phyloP scores from a whole-genome alignment of 768 basidiomycete species.

The Tremella mesenterica region DNA sequence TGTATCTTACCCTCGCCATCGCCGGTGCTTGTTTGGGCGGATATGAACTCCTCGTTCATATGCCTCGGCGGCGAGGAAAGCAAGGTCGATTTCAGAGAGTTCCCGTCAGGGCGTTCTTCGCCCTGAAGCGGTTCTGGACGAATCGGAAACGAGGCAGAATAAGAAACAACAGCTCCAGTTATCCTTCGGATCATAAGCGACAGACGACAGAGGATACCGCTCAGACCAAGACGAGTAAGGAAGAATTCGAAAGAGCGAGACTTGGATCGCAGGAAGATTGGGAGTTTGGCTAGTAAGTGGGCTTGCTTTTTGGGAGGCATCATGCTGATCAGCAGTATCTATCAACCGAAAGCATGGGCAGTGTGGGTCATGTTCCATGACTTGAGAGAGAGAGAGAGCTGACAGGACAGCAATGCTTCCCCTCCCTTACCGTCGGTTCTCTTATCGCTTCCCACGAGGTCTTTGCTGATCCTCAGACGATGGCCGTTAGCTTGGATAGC shows the following conservation, averaged over 20 bases:
- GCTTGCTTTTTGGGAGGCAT: not conserved
- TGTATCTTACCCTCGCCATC: conserved; percentile 38
- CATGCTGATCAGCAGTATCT: conserved; percentile 20
- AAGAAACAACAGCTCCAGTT: conserved; percentile 5
- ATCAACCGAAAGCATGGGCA: conserved; percentile 36
- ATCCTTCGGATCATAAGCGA: not conserved
- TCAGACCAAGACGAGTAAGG: too few relatives aligned
- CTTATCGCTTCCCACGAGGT: not conserved
- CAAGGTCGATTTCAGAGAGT: conserved; percentile 28
- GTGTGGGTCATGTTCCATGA: conserved; percentile 16
- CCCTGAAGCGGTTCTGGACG: conserved; percentile 14
- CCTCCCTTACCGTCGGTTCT: conserved; percentile 27
- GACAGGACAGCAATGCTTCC: conserved; percentile 20
- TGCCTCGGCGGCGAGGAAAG: conserved; percentile 33
- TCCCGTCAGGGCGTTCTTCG: conserved; percentile 16
- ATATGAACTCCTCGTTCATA: conserved; percentile 38
- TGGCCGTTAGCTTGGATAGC: conserved; percentile 40
- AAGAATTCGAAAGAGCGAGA: conserved; percentile 3
- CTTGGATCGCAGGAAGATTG: conserved; percentile 38
- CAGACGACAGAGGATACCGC: conserved; percentile 2
- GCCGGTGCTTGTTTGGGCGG: conserved; percentile 37
- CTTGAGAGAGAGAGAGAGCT: not conserved
- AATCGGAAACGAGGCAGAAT: conserved; percentile 4
- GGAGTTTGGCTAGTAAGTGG: conserved; percentile 43
- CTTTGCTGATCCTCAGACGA: conserved; percentile 6